phyloP scores from a whole-genome alignment of 768 basidiomycete species.

The Panellus pusillus region DNA sequence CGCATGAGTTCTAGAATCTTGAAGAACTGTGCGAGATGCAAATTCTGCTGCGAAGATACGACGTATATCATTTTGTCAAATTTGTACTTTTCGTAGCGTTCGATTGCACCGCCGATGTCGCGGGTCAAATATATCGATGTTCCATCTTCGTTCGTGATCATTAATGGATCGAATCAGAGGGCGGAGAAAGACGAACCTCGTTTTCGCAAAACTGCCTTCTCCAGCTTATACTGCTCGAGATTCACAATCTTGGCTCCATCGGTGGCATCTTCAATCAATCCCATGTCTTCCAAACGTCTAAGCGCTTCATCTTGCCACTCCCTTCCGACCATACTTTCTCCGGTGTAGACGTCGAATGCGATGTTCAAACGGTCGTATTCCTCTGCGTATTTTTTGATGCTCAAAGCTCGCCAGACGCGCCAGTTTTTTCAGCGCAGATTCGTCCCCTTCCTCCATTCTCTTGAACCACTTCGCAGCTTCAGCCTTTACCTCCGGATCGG shows the following conservation, averaged over 20 bases:
- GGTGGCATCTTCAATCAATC: conserved; percentile 70
- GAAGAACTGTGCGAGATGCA: conserved; percentile 91
- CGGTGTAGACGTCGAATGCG: conserved; percentile 87
- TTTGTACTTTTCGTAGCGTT: conserved; percentile 89
- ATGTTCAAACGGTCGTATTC: conserved; percentile 91
- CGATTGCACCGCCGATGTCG: conserved; percentile 91
- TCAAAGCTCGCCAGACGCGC: conserved; percentile 90
- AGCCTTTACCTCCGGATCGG: conserved; percentile 67
- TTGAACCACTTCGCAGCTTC: conserved; percentile 88
- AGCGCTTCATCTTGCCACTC: conserved; percentile 75
- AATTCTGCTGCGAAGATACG: conserved; percentile 82
- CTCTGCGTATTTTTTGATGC: conserved; percentile 84
- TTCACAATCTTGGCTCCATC: conserved; percentile 87
- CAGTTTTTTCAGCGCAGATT: conserved; percentile 81
- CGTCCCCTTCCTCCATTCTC: conserved; percentile 93
- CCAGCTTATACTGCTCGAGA: conserved; percentile 86
- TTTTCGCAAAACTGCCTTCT: conserved; percentile 88
- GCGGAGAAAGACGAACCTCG: conserved; percentile 47
- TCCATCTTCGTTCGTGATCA: conserved; percentile 58
- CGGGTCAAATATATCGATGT: conserved; percentile 94
- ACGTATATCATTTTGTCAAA: conserved; percentile 92
- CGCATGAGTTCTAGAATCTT: conserved; percentile 89
- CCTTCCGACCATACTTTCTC: conserved; percentile 81
- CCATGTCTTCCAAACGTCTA: conserved; percentile 63
- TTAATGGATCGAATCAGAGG: not conserved